Percentiles rank a stretch among this genome's conserved stretches.
phyloP scores from a whole-genome alignment of 768 basidiomycete species.

The Naganishia randhawae region DNA sequence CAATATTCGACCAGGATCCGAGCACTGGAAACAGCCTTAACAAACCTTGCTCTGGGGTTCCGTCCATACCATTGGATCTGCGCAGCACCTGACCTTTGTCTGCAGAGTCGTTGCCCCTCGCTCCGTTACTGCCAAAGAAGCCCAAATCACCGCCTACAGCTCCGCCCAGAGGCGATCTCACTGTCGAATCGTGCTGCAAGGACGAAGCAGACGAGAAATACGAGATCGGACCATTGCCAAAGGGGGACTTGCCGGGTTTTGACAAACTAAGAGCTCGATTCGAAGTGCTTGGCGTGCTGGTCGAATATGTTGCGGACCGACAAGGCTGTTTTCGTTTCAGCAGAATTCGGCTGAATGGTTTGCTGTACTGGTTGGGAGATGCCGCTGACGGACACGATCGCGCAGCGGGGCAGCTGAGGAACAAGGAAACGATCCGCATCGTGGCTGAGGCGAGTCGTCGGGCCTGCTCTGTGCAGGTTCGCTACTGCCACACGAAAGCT shows the following conservation, averaged over 20 bases:
- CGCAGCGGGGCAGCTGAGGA: not conserved
- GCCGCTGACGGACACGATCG: constrained; percentile 11
- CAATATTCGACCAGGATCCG: not conserved
- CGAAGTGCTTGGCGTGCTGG: not conserved
- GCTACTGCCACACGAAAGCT: not conserved
- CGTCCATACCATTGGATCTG: not conserved
- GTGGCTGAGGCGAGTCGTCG: not conserved
- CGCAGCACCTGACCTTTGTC: not conserved
- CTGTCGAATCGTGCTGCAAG: constrained; percentile 20
- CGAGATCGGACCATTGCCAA: constrained; percentile 2
- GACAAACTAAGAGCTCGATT: not conserved
- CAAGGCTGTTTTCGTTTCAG: constrained; percentile 2
- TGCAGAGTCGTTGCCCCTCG: not conserved
- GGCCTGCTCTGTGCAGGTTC: not conserved
- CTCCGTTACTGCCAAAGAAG: constrained; percentile 9
- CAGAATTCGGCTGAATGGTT: constrained; percentile 10
- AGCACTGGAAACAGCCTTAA: not conserved
- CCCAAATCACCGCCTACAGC: constrained; percentile 11
- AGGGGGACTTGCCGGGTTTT: not conserved
- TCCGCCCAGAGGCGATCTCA: constrained; percentile 16
- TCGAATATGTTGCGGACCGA: not conserved
- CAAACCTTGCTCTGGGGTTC: not conserved
- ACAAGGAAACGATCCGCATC: not conserved
- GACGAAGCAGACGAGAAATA: constrained; percentile 5
- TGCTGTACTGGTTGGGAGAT: not conserved